Conservation (phyloP, 2,329 filamentous ascomycete species). For the Sclerotiophoma versabilis region DNA sequence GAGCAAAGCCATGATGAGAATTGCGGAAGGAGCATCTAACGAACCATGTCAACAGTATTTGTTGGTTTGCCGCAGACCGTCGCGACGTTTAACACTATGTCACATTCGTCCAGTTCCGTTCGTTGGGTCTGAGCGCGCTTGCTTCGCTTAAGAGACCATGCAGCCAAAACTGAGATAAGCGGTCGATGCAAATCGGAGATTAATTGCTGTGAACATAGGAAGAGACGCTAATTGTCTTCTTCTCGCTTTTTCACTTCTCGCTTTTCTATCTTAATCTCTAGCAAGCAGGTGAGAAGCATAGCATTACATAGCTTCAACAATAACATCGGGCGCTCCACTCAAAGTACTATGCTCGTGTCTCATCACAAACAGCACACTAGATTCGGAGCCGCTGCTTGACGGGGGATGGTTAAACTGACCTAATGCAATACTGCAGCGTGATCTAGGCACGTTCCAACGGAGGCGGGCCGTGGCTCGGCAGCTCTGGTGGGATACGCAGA, state of each 20-base stretch:
- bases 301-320: too few species aligned
- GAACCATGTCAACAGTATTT: background rate
- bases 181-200: background rate
- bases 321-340: too few species aligned
- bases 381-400: background rate
- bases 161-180: background rate
- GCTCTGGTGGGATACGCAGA: background rate
- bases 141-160: background rate
- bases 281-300: too few species aligned
- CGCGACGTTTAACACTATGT: background rate
- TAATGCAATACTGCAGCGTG: background rate
- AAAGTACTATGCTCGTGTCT: too few species aligned
- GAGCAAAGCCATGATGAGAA: background rate
- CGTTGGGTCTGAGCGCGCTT: background rate
- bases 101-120: background rate
- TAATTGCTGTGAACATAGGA: too few species aligned
- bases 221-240: too few species aligned
- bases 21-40: background rate
- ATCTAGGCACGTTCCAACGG: background rate
- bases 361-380: background rate
- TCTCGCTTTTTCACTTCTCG: too few species aligned
- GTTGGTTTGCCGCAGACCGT: background rate
- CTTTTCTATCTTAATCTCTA: too few species aligned
- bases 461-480: background rate
- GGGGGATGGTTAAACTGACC: background rate